Conservation (phyloP, 2,329 filamentous ascomycete species). For the Epichloe bromicola region DNA sequence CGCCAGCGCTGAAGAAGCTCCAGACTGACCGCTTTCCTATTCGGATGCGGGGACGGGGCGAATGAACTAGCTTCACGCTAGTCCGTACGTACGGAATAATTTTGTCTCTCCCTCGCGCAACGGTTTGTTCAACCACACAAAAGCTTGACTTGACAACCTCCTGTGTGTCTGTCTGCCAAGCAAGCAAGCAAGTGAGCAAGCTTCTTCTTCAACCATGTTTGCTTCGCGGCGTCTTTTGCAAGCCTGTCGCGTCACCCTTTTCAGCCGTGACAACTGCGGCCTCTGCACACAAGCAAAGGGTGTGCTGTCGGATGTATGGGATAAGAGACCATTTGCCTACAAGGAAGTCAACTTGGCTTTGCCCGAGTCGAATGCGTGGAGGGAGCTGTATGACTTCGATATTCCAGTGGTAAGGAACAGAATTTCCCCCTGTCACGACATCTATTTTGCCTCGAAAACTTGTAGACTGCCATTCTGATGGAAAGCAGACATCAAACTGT, state of each 20-base stretch:
- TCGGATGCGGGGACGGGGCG: conserved; percentile 17
- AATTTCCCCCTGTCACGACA: background rate
- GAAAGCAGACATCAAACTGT: no score
- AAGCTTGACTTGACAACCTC: background rate
- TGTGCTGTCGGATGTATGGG: conserved; percentile 56
- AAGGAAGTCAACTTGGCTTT: conserved; percentile 59
- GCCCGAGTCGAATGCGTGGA: conserved; percentile 50
- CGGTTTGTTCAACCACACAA: background rate
- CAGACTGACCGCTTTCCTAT: conserved; percentile 22
- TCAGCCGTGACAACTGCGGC: conserved; percentile 58
- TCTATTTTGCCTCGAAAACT: no score
- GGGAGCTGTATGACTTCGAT: conserved; percentile 65
- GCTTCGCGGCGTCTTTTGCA: conserved; percentile 36
- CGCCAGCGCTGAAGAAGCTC: background rate
- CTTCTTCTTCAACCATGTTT: conserved; percentile 29
- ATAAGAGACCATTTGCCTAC: conserved; percentile 52
- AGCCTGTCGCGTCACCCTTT: conserved; percentile 57
- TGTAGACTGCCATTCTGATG: no score
- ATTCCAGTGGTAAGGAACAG: conserved; percentile 54
- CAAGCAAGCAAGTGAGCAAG: background rate
- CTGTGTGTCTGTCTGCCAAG: background rate
- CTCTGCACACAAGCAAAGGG: conserved; percentile 57
- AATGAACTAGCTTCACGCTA: background rate
- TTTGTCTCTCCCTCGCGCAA: background rate
- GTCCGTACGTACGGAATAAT: no score